These are phyloP conservation scores for Dactylellina sp. DNA, from an alignment of 2,329 filamentous ascomycete species.

Conservation along the genomic window DNA sequence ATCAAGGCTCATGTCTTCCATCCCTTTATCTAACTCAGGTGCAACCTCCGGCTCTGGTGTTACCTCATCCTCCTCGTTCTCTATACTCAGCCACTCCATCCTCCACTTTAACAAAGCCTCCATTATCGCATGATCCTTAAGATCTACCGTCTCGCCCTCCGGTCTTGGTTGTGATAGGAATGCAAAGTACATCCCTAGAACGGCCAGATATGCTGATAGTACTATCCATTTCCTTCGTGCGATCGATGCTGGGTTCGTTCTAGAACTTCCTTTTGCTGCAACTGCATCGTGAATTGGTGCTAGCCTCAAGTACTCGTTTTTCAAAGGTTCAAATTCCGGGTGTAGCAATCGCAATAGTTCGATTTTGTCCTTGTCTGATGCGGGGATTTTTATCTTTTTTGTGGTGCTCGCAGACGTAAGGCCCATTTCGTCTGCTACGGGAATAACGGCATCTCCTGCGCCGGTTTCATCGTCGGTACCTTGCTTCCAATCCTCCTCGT, in stretches of 20 bases:
- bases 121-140: conserved; percentile 94
- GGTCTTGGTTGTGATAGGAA: conserved; percentile 70
- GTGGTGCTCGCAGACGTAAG: conserved; percentile 63
- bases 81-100: conserved; percentile 80
- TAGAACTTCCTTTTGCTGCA: conserved; percentile 66
- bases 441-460: conserved; percentile 72
- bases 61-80: conserved; percentile 71
- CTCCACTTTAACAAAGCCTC: conserved; percentile 82
- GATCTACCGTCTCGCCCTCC: conserved; percentile 67
- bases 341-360: conserved; percentile 83
- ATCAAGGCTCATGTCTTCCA: conserved; percentile 62
- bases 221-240: conserved; percentile 80
- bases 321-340: conserved; percentile 89
- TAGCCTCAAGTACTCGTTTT: conserved; percentile 80
- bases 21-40: conserved; percentile 52
- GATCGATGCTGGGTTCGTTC: conserved; percentile 63
- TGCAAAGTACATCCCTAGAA: conserved; percentile 93
- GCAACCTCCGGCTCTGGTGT: conserved; percentile 38
- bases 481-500: conserved; percentile 84
- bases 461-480: conserved; percentile 64
- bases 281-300: conserved; percentile 70
- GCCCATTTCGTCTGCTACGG: conserved; percentile 70
- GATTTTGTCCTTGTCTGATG: conserved; percentile 77
- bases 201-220: conserved; percentile 84
- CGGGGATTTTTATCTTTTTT: conserved; percentile 76